Evolutionary conservation across 73 alveolate species (phyloP).

Genomic region (Tetrahymena thermophila): DNA sequence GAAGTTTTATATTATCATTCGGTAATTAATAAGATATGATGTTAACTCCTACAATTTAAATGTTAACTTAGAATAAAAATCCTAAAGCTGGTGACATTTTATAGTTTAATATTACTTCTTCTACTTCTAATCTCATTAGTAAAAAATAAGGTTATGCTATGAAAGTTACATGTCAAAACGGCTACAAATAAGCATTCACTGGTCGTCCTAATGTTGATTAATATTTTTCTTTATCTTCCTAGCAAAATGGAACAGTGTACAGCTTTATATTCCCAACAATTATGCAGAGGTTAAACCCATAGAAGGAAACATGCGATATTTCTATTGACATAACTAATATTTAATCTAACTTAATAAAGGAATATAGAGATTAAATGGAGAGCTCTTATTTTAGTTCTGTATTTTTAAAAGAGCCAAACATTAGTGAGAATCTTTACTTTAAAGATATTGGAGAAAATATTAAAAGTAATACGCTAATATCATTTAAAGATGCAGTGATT

Average conservation of each 20-base stretch:
- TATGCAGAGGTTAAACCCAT: not conserved
- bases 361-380: no score
- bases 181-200: not conserved
- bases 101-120: not conserved
- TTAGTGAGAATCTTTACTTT: no score
- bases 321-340: not conserved
- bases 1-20: no score
- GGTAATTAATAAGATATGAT: no score
- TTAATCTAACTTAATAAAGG: not conserved
- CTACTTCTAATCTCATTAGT: no score
- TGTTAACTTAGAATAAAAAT: not conserved
- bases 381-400: not conserved
- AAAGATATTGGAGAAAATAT: not conserved
- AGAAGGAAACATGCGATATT: not conserved
- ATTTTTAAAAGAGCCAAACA: not conserved
- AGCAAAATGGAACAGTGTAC: not conserved
- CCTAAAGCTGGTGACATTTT: not conserved
- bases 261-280: not conserved
- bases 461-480: not conserved
- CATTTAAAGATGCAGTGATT: not conserved
- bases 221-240: not conserved
- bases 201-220: not conserved
- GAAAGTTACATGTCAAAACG: not conserved
- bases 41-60: no score
- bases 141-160: not conserved